A percentile compares a stretch with the other conserved stretches of the same genome.
Conservation (phyloP, 2,329 filamentous ascomycete species). For the Colletotrichum sp. region DNA sequence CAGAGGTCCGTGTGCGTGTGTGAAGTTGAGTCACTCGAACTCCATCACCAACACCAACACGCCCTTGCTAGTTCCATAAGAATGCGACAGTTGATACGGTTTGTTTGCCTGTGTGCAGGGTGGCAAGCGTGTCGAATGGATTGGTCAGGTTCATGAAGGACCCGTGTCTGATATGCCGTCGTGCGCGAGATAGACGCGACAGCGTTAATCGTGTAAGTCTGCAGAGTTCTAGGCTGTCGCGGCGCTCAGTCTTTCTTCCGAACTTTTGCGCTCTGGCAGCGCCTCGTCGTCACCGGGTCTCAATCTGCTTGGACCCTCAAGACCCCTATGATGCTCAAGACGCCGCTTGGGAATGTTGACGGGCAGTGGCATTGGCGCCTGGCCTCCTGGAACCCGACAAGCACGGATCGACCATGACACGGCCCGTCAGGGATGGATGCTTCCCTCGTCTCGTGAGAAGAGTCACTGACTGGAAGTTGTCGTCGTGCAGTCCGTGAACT, state of each 20-base stretch:
- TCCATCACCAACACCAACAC: background rate
- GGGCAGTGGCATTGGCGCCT: background rate
- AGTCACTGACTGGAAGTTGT: background rate
- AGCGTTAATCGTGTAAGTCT: background rate
- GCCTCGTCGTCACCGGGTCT: constrained; percentile 14
- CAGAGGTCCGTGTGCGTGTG: background rate
- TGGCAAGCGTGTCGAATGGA: background rate
- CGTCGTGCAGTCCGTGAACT: constrained; percentile 5
- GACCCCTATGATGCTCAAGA: background rate
- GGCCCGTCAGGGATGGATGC: background rate
- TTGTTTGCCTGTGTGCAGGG: background rate
- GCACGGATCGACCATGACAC: constrained; percentile 13
- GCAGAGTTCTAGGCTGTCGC: constrained; percentile 4
- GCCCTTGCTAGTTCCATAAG: background rate
- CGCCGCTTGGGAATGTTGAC: background rate
- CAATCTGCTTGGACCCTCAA: background rate
- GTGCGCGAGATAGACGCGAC: background rate
- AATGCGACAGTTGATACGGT: background rate
- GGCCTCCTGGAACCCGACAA: background rate
- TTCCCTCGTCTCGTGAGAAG: background rate
- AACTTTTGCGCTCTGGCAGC: background rate
- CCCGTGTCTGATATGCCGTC: background rate
- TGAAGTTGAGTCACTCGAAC: background rate
- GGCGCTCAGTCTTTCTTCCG: background rate
- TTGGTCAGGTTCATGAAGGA: background rate